These are phyloP conservation scores for Trichoderma semiorbis DNA, from an alignment of 2,329 filamentous ascomycete species.

Conservation along the genomic window DNA sequence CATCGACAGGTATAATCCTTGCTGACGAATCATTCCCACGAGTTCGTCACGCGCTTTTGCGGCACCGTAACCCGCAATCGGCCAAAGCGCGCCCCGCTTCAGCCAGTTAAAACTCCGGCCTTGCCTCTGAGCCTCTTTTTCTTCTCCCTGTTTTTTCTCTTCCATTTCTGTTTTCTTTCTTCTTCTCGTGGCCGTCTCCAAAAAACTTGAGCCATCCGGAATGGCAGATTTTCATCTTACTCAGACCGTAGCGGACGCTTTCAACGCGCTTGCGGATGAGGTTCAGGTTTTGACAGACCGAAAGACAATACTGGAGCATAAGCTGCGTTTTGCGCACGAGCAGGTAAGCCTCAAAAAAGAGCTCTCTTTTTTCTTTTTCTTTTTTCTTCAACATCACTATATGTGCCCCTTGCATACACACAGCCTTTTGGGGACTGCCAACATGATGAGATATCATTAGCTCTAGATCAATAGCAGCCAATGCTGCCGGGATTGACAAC, in stretches of 20 bases:
- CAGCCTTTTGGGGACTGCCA: constrained; percentile 21
- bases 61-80: neutral
- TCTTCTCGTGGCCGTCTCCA: constrained; percentile 2
- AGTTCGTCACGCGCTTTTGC: neutral
- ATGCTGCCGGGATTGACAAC: constrained; percentile 57
- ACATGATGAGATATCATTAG: constrained; percentile 55
- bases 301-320: constrained; percentile 64
- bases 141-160: constrained; percentile 21
- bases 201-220: constrained; percentile 23
- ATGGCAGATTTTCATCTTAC: constrained; percentile 43
- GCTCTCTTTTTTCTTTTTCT: constrained; percentile 12
- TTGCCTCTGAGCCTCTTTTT: constrained; percentile 17
- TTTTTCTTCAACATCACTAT: constrained; percentile 2
- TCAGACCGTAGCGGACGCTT: constrained; percentile 60
- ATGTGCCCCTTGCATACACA: neutral
- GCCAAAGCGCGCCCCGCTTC: constrained; percentile 16
- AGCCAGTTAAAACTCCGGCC: constrained; percentile 19
- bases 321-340: constrained; percentile 63
- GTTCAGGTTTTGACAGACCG: constrained; percentile 61
- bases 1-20: neutral
- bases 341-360: constrained; percentile 51
- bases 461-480: constrained; percentile 78
- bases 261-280: constrained; percentile 62
- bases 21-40: constrained; percentile 17
- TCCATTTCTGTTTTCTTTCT: constrained; percentile 22